These are phyloP conservation scores for Ilex aquifolium DNA, from an alignment of 257 asterid genomes.

Conservation along the genomic window DNA sequence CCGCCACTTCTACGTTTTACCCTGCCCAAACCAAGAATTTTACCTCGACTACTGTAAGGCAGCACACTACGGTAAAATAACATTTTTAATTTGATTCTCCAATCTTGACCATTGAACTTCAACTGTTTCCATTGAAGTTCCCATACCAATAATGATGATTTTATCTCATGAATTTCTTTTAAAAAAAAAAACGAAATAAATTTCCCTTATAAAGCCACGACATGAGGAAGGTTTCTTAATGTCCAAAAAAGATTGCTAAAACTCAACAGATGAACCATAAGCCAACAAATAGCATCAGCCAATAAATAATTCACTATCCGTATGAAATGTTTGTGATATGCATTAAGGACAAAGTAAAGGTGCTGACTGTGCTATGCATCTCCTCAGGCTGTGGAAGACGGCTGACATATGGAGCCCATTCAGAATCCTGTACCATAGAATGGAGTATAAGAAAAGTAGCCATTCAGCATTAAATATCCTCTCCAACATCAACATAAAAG, in stretches of 20 bases:
- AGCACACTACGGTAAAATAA: no score
- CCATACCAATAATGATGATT: no score
- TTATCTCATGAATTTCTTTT: background rate
- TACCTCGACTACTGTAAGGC: no score
- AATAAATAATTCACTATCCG: no score
- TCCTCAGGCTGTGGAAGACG: constrained; percentile 47
- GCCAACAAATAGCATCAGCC: background rate
- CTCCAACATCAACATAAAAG: background rate
- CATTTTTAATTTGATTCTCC: no score
- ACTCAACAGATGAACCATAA: background rate
- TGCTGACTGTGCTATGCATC: constrained; percentile 59
- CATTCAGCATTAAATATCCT: background rate
- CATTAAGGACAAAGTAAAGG: background rate
- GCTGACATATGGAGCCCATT: constrained; percentile 70
- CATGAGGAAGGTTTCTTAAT: no score
- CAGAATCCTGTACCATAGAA: constrained; percentile 31
- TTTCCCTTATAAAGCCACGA: background rate
- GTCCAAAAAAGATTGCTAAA: background rate
- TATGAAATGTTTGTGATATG: no score
- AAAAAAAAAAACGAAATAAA: no score
- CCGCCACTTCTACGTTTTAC: no score
- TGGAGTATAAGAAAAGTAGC: background rate
- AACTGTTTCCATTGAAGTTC: no score
- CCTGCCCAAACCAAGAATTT: no score
- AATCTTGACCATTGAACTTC: background rate